A percentile compares a stretch with the other conserved stretches of the same genome.
Evolutionary conservation across 2,329 filamentous ascomycete genomes (phyloP).

Genomic region (Alternaria alternata): DNA sequence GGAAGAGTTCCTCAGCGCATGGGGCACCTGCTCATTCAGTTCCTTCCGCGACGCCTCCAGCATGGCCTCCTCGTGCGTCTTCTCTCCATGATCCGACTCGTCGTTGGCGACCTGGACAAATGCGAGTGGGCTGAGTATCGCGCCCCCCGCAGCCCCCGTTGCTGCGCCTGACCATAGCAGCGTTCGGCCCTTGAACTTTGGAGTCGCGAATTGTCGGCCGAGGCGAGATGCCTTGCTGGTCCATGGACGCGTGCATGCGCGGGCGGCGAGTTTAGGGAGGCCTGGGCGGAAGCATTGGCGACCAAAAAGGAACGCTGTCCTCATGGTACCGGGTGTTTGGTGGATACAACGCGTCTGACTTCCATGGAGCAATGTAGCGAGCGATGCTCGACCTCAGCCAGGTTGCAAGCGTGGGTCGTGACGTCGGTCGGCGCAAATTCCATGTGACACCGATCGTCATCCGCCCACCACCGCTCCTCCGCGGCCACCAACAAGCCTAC

Average conservation of each 20-base stretch:
- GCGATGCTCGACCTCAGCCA: not conserved
- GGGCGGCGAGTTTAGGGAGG: constrained; percentile 28
- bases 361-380: constrained; percentile 33
- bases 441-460: constrained; percentile 25
- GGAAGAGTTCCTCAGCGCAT: constrained; percentile 67
- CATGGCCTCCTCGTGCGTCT: constrained; percentile 87
- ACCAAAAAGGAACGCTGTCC: constrained; percentile 57
- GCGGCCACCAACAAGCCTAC: not conserved
- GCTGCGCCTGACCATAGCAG: constrained; percentile 46
- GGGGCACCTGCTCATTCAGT: constrained; percentile 72
- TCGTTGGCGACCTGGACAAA: constrained; percentile 67
- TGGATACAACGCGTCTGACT: constrained; percentile 27
- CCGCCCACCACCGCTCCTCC: constrained; percentile 10
- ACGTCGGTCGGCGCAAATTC: constrained; percentile 33
- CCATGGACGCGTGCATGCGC: constrained; percentile 35
- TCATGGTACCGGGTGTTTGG: constrained; percentile 55
- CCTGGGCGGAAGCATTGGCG: constrained; percentile 60
- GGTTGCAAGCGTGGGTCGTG: constrained; percentile 21
- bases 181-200: constrained; percentile 42
- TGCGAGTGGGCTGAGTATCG: constrained; percentile 61
- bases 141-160: constrained; percentile 33
- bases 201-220: constrained; percentile 47
- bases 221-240: constrained; percentile 33
- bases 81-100: constrained; percentile 54
- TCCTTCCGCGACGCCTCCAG: constrained; percentile 81